phyloP scores from a whole-genome alignment of 2,329 filamentous ascomycete species.

The Fusarium subglutinans region DNA sequence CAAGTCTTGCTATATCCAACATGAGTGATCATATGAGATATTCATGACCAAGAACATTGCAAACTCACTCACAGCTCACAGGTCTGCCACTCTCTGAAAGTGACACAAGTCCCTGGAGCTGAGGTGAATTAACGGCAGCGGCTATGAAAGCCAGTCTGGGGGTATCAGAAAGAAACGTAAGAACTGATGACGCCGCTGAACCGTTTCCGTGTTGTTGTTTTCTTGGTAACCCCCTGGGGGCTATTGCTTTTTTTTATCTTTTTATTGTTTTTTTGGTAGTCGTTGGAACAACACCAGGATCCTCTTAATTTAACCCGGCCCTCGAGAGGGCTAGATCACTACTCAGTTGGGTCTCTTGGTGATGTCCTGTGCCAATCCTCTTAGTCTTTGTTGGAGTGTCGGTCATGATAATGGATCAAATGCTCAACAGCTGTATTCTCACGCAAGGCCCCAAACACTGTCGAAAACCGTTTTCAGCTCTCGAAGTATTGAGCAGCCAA shows the following conservation, averaged over 20 bases:
- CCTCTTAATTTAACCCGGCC: background rate
- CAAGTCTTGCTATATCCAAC: background rate
- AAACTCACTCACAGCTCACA: background rate
- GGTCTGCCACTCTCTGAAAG: background rate
- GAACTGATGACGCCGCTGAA: background rate
- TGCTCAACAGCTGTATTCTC: background rate
- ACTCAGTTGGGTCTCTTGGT: background rate
- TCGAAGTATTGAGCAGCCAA: background rate
- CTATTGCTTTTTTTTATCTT: background rate
- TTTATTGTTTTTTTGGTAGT: background rate
- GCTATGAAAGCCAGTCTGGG: background rate
- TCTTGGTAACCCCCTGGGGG: background rate
- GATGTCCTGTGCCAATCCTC: background rate
- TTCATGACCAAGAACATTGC: background rate
- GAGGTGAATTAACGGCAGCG: background rate
- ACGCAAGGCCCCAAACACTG: background rate
- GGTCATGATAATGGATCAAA: background rate
- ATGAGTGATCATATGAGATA: background rate
- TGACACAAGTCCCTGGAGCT: background rate
- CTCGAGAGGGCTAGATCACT: background rate
- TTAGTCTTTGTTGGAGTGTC: too few species aligned
- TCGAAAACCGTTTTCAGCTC: accelerated
- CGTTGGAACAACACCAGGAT: background rate
- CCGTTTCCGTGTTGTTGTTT: background rate
- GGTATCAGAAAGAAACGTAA: background rate